These are phyloP conservation scores for Hygrocybe coccinea DNA, from an alignment of 768 basidiomycete species.

Conservation along the genomic window DNA sequence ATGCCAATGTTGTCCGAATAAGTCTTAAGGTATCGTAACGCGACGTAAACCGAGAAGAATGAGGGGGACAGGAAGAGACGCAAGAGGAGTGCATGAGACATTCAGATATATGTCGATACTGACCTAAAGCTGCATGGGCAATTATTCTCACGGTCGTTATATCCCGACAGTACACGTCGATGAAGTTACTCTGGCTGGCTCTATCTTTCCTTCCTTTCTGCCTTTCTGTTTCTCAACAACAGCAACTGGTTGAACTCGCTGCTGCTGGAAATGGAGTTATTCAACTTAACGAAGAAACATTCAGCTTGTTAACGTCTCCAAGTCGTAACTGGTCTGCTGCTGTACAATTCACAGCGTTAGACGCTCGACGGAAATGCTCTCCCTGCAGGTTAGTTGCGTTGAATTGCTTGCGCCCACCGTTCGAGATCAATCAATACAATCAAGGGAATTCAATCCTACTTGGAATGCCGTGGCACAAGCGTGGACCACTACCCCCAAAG, in stretches of 20 bases:
- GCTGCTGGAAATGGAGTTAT: conserved; percentile 73
- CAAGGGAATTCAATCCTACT: conserved; percentile 79
- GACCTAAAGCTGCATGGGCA: too few relatives aligned
- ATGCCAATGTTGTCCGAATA: conserved; percentile 89
- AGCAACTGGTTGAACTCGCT: conserved; percentile 66
- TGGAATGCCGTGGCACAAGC: conserved; percentile 78
- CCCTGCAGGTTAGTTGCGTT: conserved; percentile 77
- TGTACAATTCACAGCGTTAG: conserved; percentile 85
- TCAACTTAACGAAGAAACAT: conserved; percentile 68
- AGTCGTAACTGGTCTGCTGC: conserved; percentile 84
- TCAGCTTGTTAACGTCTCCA: conserved; percentile 69
- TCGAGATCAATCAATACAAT: conserved; percentile 5
- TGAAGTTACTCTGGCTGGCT: conserved; percentile 22
- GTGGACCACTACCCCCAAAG: conserved; percentile 62
- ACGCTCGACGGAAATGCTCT: conserved; percentile 72
- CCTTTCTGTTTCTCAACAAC: conserved; percentile 35
- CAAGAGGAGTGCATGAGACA: conserved; percentile 82
- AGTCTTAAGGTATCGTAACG: conserved; percentile 76
- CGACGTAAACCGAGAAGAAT: conserved; percentile 92
- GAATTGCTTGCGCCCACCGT: background rate
- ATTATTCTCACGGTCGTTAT: background rate
- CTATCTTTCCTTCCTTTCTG: conserved; percentile 30
- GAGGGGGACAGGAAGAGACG: conserved; percentile 88
- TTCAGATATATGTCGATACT: too few relatives aligned
- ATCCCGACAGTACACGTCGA: too few relatives aligned